Evolutionary conservation across 257 asterid species (phyloP), one percentile per base, ranked within the genome.

Genomic region (Capsicum chinense): DNA sequence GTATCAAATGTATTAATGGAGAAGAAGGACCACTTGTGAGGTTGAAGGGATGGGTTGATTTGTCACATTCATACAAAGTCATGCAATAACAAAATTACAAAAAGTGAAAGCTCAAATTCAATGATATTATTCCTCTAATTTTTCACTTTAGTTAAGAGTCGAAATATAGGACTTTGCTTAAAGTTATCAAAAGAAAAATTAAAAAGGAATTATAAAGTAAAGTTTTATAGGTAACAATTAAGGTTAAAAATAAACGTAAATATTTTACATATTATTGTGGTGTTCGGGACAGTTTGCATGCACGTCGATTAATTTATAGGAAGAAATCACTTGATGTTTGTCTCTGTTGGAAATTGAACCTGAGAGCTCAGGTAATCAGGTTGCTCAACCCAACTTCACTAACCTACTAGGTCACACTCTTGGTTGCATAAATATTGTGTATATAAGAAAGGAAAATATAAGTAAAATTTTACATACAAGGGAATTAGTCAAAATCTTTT

Each of bases 11-110:
- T 85, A 89, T 93, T 91, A 90, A 92, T 93, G 93, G 92, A 88
- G 87, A 14, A 88, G 94, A 14, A 88, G 94, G 98, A 88, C 96
- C 96, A 93, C 97, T 86, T 62, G 87, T 90, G 92, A 91, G 89
- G 87, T 71, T 90, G 88, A 91, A 86, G 92, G 93, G 92, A 93
- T 92, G 96, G 95, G 93, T 56, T 79, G 86, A 50, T 88, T 91
- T 94, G 98, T 93, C 97, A 87, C 90, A 79, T 90, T 88, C 83
- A 84, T 70, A 70, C 89, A 84, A 90, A 85, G 82, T 86, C 86
- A 86, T 86, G 85, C 39, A 64, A 64, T 39, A 42, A 76, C 74
- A 56, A 88, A 74, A 66, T 76, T 81, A 70, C 80, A 66, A 78
- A 83, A 59, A 56, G 47, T 9, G 57, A 60, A 54, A 56, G 47